Percentiles rank a stretch among this genome's conserved stretches.
phyloP scores from a whole-genome alignment of 1,284 basidiomycete genomes.

The Pholiota adiposa region DNA sequence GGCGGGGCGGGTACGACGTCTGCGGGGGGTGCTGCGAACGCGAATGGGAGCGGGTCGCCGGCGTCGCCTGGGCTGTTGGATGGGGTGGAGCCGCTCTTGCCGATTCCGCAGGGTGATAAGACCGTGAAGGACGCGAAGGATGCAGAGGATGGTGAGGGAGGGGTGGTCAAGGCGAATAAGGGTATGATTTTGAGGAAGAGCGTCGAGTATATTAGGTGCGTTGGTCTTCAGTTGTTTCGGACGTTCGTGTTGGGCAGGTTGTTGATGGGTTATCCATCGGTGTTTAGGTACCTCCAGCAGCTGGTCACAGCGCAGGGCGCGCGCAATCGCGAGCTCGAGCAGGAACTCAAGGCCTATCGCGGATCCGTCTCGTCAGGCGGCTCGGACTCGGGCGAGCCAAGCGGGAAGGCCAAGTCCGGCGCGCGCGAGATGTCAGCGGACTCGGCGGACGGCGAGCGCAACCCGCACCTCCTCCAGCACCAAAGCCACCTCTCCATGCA shows the following conservation, averaged over 20 bases:
- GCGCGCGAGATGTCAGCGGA: not conserved
- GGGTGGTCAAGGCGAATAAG: conserved; percentile 83
- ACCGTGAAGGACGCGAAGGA: conserved; percentile 18
- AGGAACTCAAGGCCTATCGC: conserved; percentile 55
- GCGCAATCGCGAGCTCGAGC: conserved; percentile 77
- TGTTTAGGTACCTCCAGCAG: conserved; percentile 77
- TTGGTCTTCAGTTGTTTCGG: conserved; percentile 14
- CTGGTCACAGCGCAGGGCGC: conserved; percentile 78
- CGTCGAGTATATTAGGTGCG: conserved; percentile 83
- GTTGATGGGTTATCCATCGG: not conserved
- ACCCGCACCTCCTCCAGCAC: not conserved
- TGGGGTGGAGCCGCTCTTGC: conserved; percentile 16
- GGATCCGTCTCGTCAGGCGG: conserved; percentile 16
- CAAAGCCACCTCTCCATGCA: not conserved
- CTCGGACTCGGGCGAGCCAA: not conserved
- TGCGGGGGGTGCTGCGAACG: not conserved
- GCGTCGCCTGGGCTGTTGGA: conserved; percentile 18
- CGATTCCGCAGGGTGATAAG: conserved; percentile 6
- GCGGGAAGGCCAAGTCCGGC: not conserved
- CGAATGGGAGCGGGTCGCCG: conserved; percentile 13
- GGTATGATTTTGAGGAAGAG: conserved; percentile 88
- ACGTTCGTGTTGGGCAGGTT: not conserved
- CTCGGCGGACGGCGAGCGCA: not conserved
- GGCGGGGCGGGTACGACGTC: conserved; percentile 27
- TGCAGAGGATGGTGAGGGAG: conserved; percentile 27